Conservation (phyloP, 1,284 basidiomycete genomes). For the Ceratobasidium sp. region DNA sequence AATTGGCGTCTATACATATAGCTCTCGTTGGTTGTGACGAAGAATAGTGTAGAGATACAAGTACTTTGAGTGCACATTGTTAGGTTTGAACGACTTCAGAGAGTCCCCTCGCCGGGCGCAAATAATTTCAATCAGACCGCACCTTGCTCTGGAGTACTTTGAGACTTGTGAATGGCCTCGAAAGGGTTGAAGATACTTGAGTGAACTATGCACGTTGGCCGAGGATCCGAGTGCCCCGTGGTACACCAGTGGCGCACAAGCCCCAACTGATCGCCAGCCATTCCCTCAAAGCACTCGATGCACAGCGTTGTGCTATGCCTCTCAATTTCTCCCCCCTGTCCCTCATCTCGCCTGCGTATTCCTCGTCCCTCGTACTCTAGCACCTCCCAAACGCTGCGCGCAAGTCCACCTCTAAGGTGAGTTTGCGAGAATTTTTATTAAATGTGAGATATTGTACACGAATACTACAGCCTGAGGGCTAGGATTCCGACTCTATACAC, state of each 20-base stretch:
- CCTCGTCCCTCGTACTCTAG: slow-evolving; percentile 22
- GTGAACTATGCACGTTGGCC: not conserved
- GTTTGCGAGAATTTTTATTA: slow-evolving; percentile 19
- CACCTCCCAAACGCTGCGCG: not conserved
- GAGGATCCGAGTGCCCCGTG: slow-evolving; percentile 21
- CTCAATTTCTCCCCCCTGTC: slow-evolving; percentile 42
- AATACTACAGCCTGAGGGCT: slow-evolving; percentile 25
- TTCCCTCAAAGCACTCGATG: slow-evolving; percentile 35
- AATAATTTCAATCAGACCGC: no score
- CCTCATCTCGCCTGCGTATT: slow-evolving; percentile 38
- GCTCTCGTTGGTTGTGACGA: no score
- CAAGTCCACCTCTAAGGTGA: slow-evolving; percentile 26
- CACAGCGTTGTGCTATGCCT: slow-evolving; percentile 18
- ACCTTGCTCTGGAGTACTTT: no score
- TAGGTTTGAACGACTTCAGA: no score
- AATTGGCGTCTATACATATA: no score
- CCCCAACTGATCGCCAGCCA: slow-evolving; percentile 21
- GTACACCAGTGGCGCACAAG: slow-evolving; percentile 31
- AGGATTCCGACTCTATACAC: slow-evolving; percentile 37
- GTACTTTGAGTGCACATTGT: no score
- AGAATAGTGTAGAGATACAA: no score
- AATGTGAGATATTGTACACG: slow-evolving; percentile 18
- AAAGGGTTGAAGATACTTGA: not conserved
- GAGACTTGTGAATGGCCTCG: no score
- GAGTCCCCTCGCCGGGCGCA: no score